phyloP scores from a whole-genome alignment of 306 rosid species.

The Morella rubra region DNA sequence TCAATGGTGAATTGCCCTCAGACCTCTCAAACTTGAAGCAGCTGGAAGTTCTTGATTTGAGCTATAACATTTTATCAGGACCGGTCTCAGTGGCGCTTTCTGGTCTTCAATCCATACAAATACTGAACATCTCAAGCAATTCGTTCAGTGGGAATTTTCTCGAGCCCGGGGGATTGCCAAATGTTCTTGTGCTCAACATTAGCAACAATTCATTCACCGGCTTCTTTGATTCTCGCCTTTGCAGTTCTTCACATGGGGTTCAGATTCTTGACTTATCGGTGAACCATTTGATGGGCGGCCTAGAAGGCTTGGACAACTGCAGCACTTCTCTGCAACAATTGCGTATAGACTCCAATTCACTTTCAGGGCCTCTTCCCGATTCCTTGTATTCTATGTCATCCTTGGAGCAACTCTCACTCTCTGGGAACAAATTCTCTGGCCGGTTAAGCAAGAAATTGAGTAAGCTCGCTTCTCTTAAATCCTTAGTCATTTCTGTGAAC shows the following conservation, averaged over 20 bases:
- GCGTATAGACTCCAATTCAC: slow-evolving; percentile 51
- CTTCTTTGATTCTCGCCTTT: slow-evolving; percentile 46
- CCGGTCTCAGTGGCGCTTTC: slow-evolving; percentile 42
- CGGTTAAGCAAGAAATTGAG: slow-evolving; percentile 54
- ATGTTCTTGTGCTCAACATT: slow-evolving; percentile 58
- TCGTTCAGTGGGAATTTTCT: slow-evolving; percentile 38
- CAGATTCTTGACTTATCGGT: slow-evolving; percentile 58
- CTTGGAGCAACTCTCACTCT: slow-evolving; percentile 60
- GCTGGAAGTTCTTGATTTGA: slow-evolving; percentile 63
- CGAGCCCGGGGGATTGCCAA: slow-evolving; percentile 41
- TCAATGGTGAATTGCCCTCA: slow-evolving; percentile 54
- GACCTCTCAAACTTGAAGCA: slow-evolving; percentile 54
- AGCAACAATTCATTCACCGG: slow-evolving; percentile 76
- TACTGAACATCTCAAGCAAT: slow-evolving; percentile 68
- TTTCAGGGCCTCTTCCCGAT: slow-evolving; percentile 60
- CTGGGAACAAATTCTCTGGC: slow-evolving; percentile 63
- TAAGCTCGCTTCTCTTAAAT: slow-evolving; percentile 63
- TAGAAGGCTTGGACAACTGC: slow-evolving; percentile 59
- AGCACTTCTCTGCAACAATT: slow-evolving; percentile 48
- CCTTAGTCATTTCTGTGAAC: slow-evolving; percentile 52
- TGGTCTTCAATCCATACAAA: slow-evolving; percentile 52
- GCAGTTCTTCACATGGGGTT: slow-evolving; percentile 50
- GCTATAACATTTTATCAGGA: slow-evolving; percentile 65
- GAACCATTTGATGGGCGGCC: slow-evolving; percentile 52
- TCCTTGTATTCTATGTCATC: slow-evolving; percentile 52